Evolutionary conservation across 208 protist species (phyloP).

Genomic region (Zelonia costaricensis): DNA sequence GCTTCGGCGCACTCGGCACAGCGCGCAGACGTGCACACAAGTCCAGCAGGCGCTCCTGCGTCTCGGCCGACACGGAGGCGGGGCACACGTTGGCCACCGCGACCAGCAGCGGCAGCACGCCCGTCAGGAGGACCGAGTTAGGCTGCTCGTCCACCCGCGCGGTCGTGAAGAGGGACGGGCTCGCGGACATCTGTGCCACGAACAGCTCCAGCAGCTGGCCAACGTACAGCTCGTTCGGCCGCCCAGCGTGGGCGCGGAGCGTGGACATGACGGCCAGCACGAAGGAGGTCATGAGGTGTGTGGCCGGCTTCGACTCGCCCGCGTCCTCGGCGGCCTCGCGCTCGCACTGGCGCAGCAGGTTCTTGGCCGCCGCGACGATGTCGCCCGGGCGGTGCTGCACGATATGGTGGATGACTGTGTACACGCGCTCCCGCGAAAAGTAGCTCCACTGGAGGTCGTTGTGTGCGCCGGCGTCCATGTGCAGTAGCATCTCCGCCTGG

Average conservation of each 20-base stretch:
- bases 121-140: constrained; percentile 66
- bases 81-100: constrained; percentile 65
- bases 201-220: constrained; percentile 54
- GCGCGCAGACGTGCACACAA: constrained; percentile 25
- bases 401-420: constrained; percentile 46
- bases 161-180: constrained; percentile 14
- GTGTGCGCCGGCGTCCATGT: constrained; percentile 31
- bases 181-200: constrained; percentile 30
- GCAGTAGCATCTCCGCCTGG: constrained; percentile 61
- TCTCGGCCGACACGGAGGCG: constrained; percentile 30
- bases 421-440: constrained; percentile 44
- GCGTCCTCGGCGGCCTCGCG: constrained; percentile 24
- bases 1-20: constrained; percentile 11
- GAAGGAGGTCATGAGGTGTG: constrained; percentile 70
- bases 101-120: constrained; percentile 73
- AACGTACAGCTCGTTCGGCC: constrained; percentile 22
- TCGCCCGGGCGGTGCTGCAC: constrained; percentile 26
- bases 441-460: constrained; percentile 48
- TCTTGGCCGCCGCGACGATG: constrained; percentile 27
- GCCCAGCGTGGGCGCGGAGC: constrained; percentile 13
- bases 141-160: constrained; percentile 22
- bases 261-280: constrained; percentile 54
- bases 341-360: constrained; percentile 32
- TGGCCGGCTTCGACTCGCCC: constrained; percentile 30
- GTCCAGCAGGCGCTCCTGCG: constrained; percentile 34